phyloP scores from a whole-genome alignment of 2,329 filamentous ascomycete species.

The Alternaria dauci region DNA sequence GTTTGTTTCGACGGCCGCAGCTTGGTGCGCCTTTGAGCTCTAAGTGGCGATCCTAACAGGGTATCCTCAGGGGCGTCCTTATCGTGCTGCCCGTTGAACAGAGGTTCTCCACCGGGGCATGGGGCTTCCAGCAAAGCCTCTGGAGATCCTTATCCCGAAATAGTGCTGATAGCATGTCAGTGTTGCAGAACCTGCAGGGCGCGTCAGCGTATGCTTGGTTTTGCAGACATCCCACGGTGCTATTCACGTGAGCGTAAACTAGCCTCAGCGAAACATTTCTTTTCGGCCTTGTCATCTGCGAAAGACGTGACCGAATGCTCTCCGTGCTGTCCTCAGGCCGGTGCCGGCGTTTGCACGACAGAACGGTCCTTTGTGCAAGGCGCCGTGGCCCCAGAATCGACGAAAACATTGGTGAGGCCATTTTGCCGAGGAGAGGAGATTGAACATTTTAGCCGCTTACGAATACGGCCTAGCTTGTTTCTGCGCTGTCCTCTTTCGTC shows the following conservation, averaged over 20 bases:
- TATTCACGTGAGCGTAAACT: constrained; percentile 12
- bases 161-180: constrained; percentile 23
- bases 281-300: constrained; percentile 5
- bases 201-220: constrained; percentile 20
- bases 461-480: constrained; percentile 18
- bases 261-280: constrained; percentile 9
- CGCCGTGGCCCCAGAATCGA: constrained; percentile 24
- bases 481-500: constrained; percentile 15
- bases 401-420: constrained; percentile 20
- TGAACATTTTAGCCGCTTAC: constrained; percentile 22
- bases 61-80: constrained; percentile 27
- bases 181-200: constrained; percentile 32
- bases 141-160: constrained; percentile 26
- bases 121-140: constrained; percentile 14
- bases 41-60: constrained; percentile 14
- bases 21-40: constrained; percentile 13
- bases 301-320: constrained; percentile 3
- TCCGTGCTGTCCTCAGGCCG: constrained; percentile 3
- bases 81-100: constrained; percentile 24
- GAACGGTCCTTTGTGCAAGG: constrained; percentile 14
- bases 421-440: constrained; percentile 27
- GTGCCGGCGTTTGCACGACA: constrained; percentile 17
- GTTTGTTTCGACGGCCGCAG: constrained; percentile 10
- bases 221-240: constrained; percentile 18
- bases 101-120: constrained; percentile 16